Base-by-base conservation (phyloP, 2,329 filamentous ascomycete genomes). In the Helotiales sp. region DNA sequence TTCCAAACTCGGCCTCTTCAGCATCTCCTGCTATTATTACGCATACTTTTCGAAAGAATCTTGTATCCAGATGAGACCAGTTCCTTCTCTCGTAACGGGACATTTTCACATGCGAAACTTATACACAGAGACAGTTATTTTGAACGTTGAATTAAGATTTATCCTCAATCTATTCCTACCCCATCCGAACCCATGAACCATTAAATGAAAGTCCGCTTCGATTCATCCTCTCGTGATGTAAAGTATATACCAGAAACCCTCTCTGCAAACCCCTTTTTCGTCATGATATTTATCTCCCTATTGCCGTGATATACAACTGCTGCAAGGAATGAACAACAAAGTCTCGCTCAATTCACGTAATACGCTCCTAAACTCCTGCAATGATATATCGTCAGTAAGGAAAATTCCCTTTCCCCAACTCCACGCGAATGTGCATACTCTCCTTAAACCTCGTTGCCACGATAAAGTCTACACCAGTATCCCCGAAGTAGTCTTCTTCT, bases 401-500 rank as follows among this genome's bases (percentile, higher is more conserved):
- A 40, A 40, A 40, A 17, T 40, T 19, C 15, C 17, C 9, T 40
- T 17, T 10, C 36, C 13, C 36, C 17, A 10, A 6, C 3, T 19
- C 10, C 7, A 5, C 15, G 17, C 17, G 36, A 3, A 5, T 10
- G 6, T 40, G 36, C 5, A 40, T 40, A 40, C 36, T 40, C 36
- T 40, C 36, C 36, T 40, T 40, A 17, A 15, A 34, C 3, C 3
- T 10, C n/a, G 4, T 34, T 34, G 31, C 31, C 3, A 5, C 31
- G n/a, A 34, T n/a, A 5, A 5, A 3, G 15, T 10, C 36, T 40
- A 40, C 36, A 46, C 42, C 42, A 46, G 9, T 25, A 25, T 58
- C 9, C 56, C 36, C 6, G 17, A 33, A 12, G 25, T 30, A 12
- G 8, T 19, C 36, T 51, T 58, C 52, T 52, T 58, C 56, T 58